Evolutionary conservation across 495 filamentous ascomycete genomes (phyloP), one percentile per base, ranked within the genome.

Genomic region (Aspergillus saccharolyticus): DNA sequence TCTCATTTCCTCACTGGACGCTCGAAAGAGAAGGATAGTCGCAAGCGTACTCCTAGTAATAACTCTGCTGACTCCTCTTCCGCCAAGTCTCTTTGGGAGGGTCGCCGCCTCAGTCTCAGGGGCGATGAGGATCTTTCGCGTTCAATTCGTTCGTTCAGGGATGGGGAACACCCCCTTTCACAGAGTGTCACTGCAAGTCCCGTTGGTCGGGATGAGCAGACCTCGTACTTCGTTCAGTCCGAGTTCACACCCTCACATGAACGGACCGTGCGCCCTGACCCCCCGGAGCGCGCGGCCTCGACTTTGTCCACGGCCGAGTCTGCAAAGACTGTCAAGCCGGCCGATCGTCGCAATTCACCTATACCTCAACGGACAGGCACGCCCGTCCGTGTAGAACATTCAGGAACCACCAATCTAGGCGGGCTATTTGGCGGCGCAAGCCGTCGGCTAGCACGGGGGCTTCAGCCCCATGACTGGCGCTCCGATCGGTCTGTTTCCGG

Each of bases 121-220:
- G 82, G 84, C 1, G 89, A 93, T 57, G 89, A 94, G 60, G 75
- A 80, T 12, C 66, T 67, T 8, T 61, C 63, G 18, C 70, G 71
- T 20, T 45, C 61, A 8, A 58, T 60, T 33, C 78, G 76, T 50
- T 70, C 77, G 20, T 74, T 78, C 25, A 67, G 66, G 57, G 80
- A 82, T 62, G 66, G 73, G 24, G 88, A 91, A 42, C 91, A 95
- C 67, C 91, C 91, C 17, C 70, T 95, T n/a, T 86, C 90, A 9
- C 87, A 90, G 59, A 95, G 89, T 61, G 83, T 89, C 28, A 85
- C 85, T 28, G 89, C 83, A 17, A 90, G 85, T 67, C 91, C 90
- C 0, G 82, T 85, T 1, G 54, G 77, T 51, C 63, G 75, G 61
- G 55, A 73, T 54, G 62, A 66, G 64, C 66, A 65, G 58, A 44